A percentile compares a stretch with the other conserved stretches of the same genome.
Conservation (phyloP, 768 basidiomycete species). For the Mycena amicta region DNA sequence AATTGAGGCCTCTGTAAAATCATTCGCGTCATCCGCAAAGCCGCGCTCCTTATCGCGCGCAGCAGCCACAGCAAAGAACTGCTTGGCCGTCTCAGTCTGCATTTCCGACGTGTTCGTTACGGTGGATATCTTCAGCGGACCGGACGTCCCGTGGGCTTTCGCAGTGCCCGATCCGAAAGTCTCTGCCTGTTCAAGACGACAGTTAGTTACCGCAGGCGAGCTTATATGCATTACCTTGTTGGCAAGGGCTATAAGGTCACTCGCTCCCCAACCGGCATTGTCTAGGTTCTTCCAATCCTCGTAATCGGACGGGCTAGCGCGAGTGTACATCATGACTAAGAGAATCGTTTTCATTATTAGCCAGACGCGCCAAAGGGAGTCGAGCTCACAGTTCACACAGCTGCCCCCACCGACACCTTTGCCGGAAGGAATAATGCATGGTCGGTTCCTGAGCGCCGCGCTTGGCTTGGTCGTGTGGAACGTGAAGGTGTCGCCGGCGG, state of each 20-base stretch:
- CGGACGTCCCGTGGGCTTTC: slow-evolving; percentile 48
- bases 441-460: slow-evolving; percentile 45
- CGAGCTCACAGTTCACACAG: slow-evolving; percentile 54
- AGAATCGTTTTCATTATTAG: neutral
- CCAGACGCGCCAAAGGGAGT: neutral
- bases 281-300: slow-evolving; percentile 60
- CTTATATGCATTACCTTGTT: slow-evolving; percentile 61
- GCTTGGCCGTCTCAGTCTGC: slow-evolving; percentile 42
- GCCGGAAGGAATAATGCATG: slow-evolving; percentile 45
- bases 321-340: slow-evolving; percentile 55
- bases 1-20: slow-evolving; percentile 36
- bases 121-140: slow-evolving; percentile 52
- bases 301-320: slow-evolving; percentile 64
- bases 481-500: slow-evolving; percentile 42
- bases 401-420: slow-evolving; percentile 66
- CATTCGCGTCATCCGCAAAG: slow-evolving; percentile 49
- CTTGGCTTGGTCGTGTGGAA: slow-evolving; percentile 48
- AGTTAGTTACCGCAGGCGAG: too few relatives aligned
- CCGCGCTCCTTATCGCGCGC: slow-evolving; percentile 51
- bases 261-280: slow-evolving; percentile 65
- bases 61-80: slow-evolving; percentile 50
- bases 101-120: slow-evolving; percentile 25
- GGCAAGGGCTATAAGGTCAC: slow-evolving; percentile 57
- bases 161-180: slow-evolving; percentile 29
- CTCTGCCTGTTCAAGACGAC: slow-evolving; percentile 43